Conservation (phyloP, 2,329 filamentous ascomycete species). For the Pestalotiopsis sp. region DNA sequence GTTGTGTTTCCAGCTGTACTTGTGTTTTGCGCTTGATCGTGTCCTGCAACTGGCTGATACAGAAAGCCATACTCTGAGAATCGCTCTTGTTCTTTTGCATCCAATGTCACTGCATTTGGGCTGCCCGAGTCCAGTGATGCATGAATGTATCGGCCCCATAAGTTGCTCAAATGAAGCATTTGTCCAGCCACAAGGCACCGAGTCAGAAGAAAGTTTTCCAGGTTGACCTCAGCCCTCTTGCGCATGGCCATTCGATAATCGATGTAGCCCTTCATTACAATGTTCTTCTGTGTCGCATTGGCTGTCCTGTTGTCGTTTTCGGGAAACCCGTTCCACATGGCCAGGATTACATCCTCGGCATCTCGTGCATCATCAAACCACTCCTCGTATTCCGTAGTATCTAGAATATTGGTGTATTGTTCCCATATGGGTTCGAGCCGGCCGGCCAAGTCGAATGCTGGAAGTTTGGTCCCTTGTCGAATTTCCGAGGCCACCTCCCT, state of each 20-base stretch:
- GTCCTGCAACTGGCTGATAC: background rate
- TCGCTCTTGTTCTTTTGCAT: background rate
- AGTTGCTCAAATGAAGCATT: background rate
- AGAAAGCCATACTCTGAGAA: background rate
- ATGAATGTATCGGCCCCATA: background rate
- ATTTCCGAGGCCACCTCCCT: background rate
- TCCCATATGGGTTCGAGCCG: background rate
- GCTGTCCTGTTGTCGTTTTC: background rate
- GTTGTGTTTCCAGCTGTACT: background rate
- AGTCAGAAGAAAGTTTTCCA: constrained; percentile 13
- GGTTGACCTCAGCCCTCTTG: constrained; percentile 13
- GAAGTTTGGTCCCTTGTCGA: background rate
- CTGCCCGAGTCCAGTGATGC: background rate
- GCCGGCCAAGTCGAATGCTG: background rate
- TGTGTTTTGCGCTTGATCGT: background rate
- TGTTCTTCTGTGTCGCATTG: background rate
- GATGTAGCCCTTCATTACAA: constrained; percentile 4
- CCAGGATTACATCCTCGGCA: constrained; percentile 12
- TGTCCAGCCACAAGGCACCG: background rate
- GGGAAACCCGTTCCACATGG: constrained; percentile 10
- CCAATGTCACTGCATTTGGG: background rate
- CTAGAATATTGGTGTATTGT: constrained; percentile 6
- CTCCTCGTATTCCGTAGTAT: constrained; percentile 6
- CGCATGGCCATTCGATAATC: constrained; percentile 11
- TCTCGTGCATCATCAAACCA: constrained; percentile 12